Evolutionary conservation across 495 filamentous ascomycete species (phyloP).

Genomic region (Parachaetomium inaequale): DNA sequence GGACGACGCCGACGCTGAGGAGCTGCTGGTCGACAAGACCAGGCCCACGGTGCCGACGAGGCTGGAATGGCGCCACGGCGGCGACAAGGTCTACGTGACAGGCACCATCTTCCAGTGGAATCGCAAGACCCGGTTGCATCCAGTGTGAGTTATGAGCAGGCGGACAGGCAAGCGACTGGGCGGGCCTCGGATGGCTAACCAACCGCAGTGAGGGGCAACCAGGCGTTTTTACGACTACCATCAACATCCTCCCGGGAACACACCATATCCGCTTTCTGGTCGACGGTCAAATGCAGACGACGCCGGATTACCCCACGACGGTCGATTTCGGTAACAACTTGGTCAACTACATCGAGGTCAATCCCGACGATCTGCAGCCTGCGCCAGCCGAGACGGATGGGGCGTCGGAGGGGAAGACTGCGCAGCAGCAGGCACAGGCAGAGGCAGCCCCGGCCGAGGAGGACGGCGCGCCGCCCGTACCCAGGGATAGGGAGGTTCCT

Average conservation of each 20-base stretch:
- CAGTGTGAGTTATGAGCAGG: slow-evolving; percentile 62
- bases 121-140: slow-evolving; percentile 79
- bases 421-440: slow-evolving; percentile 33
- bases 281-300: slow-evolving; percentile 85
- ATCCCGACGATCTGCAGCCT: slow-evolving; percentile 58
- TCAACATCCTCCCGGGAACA: slow-evolving; percentile 84
- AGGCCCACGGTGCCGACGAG: slow-evolving; percentile 69
- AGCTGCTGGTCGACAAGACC: slow-evolving; percentile 63
- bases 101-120: slow-evolving; percentile 96
- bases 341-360: slow-evolving; percentile 96
- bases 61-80: slow-evolving; percentile 75
- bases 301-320: slow-evolving; percentile 81
- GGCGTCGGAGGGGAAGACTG: slow-evolving; percentile 23
- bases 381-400: slow-evolving; percentile 16
- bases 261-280: slow-evolving; percentile 97
- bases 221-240: slow-evolving; percentile 63
- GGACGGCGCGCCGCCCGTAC: slow-evolving; percentile 38
- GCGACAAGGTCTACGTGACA: slow-evolving; percentile 89
- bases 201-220: slow-evolving; percentile 48
- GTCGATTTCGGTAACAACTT: slow-evolving; percentile 96
- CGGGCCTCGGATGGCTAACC: slow-evolving; percentile 17
- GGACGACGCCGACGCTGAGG: slow-evolving; percentile 80
- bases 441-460: slow-evolving; percentile 36
- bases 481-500: slow-evolving; percentile 40
- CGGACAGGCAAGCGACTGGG: neutral